Evolutionary conservation across 306 rosid species (phyloP), one percentile per base, ranked within the genome.

Genomic region (Parietaria judaica): DNA sequence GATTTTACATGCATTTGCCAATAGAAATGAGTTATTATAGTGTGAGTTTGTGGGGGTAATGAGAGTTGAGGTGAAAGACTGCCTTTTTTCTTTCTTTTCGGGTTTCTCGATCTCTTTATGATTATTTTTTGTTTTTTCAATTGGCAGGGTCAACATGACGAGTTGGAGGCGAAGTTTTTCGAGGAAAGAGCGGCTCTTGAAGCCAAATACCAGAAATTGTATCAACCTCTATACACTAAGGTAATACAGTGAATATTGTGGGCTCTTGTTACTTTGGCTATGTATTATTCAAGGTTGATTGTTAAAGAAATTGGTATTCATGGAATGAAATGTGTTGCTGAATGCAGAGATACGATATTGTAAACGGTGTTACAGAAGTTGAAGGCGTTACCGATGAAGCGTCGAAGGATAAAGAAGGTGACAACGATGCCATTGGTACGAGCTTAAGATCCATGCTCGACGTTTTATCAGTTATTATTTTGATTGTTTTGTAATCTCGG

Each of bases 141-240:
- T 52, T 34, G 69, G 48, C 83, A 90, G 97, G 74, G 86, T 58
- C 83, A 90, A 38, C 95, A 84, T 23, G 97, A 86, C 60, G 95
- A 90, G 49, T 61, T 84, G 3, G 95, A 90, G 73, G 79, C 94
- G 0, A 90, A 84, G 4, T 90, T 82, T 78, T 87, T 90, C 7
- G 97, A 90, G 75, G 97, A 90, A 70, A 83, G 97, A 74, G 87
- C 92, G 35, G 94, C 90, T 8, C 90, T 90, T 7, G 97, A 90
- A 73, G 95, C 95, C 45, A 90, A 84, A 77, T 90, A 90, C 62
- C 97, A 90, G 76, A 84, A 82, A 41, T 45, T 90, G 74, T 86
- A 86, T 72, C 90, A 84, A 7, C 97, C 95, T 3, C 53, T 86
- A 8, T 90, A 90, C 68, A 17, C 74, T 12, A 85, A 84, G 97